Base-by-base conservation (phyloP, 179 eudicot genomes). In the Camellia oleifera region DNA sequence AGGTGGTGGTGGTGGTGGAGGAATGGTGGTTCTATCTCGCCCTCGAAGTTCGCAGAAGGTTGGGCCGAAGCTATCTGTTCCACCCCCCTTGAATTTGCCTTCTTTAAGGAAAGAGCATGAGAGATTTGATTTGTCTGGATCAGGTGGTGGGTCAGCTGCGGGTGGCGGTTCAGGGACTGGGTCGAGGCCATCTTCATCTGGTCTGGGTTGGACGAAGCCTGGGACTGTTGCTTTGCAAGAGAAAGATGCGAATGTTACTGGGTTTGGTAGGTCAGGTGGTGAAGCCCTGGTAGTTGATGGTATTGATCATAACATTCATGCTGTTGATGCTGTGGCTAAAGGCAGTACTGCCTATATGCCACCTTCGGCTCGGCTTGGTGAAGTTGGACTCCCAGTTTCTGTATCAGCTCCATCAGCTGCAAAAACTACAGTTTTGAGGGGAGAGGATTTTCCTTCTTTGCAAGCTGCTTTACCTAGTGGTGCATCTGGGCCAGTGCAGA, bases 31-130 rank as follows among this genome's bases (percentile, higher is more conserved):
- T 61, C 83, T 96, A 60, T 92, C 96, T 6, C 79, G 99, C 81
- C 90, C 92, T 44, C 79, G 90, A 79, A 88, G 92, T 75, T 78
- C 91, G 7, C 93, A 89, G 82, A 96, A 94, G 81, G 87, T 79
- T 77, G 92, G 84, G 80, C 78, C 94, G 65, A 97, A 97, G 79
- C 87, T 94, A 75, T 92, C 98, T 77, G 95, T 97, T 87, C 97
- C 98, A 84, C 97, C 99, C 95, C 99, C 98, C 93, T 90, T 97
- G 98, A 97, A 97, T 83, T 89, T 97, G 80, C 98, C 99, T 0
- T 97, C 99, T 6, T 56, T 91, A 76, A 92, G 98, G 91, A 97
- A 92, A 88, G 99, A 97, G 69, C 97, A 97, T 79, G 94, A 96
- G 89, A 89, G 80, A 78, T 90, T 91, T 85, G 98, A 97, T 87